Percentiles rank a stretch among this genome's conserved stretches.
phyloP scores from a whole-genome alignment of 148 eudicot species.

The Cornus controversa region DNA sequence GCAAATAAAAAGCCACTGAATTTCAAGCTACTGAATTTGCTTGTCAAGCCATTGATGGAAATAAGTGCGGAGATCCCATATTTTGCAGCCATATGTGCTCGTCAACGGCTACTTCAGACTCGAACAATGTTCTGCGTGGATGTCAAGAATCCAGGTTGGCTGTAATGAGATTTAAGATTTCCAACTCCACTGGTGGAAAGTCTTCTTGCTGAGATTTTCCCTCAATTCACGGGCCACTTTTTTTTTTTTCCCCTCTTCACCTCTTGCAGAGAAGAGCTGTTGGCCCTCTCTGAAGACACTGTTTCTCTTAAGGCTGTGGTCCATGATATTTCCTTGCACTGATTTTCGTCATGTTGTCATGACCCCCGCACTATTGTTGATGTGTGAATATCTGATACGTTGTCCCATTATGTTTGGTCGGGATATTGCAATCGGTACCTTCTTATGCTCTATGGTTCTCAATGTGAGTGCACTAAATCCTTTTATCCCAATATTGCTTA shows the following conservation, averaged over 20 bases:
- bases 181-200: conserved; percentile 2
- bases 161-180: conserved; percentile 1
- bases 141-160: conserved; percentile 73
- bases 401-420: conserved; percentile 73
- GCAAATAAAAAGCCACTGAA: conserved; percentile 76
- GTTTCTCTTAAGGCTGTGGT: conserved; percentile 88
- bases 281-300: conserved; percentile 94
- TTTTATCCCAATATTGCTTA: background rate
- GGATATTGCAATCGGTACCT: conserved; percentile 81
- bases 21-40: conserved; percentile 64
- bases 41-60: conserved; percentile 90
- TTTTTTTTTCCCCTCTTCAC: background rate
- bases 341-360: conserved; percentile 93
- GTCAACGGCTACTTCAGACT: conserved; percentile 63
- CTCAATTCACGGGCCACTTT: background rate
- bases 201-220: conserved; percentile 7
- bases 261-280: conserved; percentile 65
- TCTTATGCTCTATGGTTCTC: conserved; percentile 82
- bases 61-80: conserved; percentile 83
- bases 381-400: conserved; percentile 87
- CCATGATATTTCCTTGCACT: conserved; percentile 93
- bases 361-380: conserved; percentile 86
- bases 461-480: conserved; percentile 49
- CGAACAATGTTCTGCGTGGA: conserved; percentile 73
- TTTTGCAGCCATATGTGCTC: conserved; percentile 95